phyloP scores from a whole-genome alignment of 2,329 filamentous ascomycete genomes.

The Trichoderma sp. region DNA sequence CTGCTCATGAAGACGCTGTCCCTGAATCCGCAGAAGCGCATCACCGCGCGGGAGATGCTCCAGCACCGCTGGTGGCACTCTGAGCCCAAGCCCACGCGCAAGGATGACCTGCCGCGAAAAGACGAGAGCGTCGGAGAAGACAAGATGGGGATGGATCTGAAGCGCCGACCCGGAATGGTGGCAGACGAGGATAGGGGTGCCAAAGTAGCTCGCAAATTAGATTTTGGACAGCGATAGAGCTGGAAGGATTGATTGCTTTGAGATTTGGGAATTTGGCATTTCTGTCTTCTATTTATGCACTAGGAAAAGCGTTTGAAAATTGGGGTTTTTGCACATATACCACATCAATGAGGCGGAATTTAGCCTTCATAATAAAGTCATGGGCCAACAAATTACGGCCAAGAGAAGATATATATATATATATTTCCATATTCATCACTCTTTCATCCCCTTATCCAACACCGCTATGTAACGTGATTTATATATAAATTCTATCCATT shows the following conservation, averaged over 20 bases:
- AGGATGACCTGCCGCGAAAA: constrained; percentile 80
- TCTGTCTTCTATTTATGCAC: background rate
- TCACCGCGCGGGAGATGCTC: constrained; percentile 76
- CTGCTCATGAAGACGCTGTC: constrained; percentile 82
- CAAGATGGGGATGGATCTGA: constrained; percentile 81
- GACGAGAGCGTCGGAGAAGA: constrained; percentile 63
- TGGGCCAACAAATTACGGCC: background rate
- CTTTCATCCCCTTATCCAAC: background rate
- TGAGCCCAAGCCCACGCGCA: constrained; percentile 80
- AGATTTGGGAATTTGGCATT: background rate
- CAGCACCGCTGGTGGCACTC: constrained; percentile 84
- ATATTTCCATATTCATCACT: background rate
- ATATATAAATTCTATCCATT: constrained; percentile 23
- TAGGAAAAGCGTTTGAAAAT: background rate
- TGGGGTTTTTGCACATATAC: background rate
- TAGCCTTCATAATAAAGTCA: background rate
- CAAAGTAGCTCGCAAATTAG: constrained; percentile 81
- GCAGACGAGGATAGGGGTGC: constrained; percentile 66
- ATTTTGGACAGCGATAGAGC: constrained; percentile 64
- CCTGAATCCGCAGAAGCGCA: constrained; percentile 84
- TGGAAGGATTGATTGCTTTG: background rate
- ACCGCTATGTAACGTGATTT: background rate
- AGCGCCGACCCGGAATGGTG: constrained; percentile 69
- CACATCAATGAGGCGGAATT: constrained; percentile 3
- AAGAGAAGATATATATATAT: background rate